Base-by-base conservation (phyloP, 2,329 filamentous ascomycete genomes). In the Ophiostoma ips region DNA sequence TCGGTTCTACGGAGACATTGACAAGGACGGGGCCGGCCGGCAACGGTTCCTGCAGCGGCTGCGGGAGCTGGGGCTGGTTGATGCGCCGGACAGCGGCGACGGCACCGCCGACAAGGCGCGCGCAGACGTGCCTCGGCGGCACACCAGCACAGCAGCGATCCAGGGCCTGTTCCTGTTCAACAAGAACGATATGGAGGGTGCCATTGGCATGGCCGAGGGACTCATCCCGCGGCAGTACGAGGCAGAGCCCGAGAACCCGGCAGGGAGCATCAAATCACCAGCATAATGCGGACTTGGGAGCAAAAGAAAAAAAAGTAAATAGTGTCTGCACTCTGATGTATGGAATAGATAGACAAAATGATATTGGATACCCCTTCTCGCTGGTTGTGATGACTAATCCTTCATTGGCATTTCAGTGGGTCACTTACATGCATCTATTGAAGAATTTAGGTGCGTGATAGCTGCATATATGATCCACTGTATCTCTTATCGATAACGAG, bases 111-210 rank as follows among this genome's bases (percentile, higher is more conserved):
- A 10, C 15, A 28, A 40, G 16, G 5, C 11, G 7, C 21, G 35
- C 1, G 40, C 13, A 3, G 28, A 33, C 35, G 62, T 68, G 3
- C 71, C 67, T 5, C 65, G 68, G 37, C 70, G 71, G 44, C 69
- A 69, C 52, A 85, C 87, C 15, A 96, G 89, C 63, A 89, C 90
- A 5, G 92, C 92, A 28, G 87, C 88, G 19, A 79, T 98, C 30
- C 92, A 98, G 66, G 92, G 92, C 0, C 67, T 98, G 41, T 98
- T 98, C 65, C 65, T 96, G 63, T 94, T 94, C 64, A 94, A 96
- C 67, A 98, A 98, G 68, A 84, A 83, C 55, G 77, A 94, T 58
- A 84, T 89, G 71, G 75, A 88, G 57, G 88, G 90, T 2, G 90
- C 90, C 13, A 89, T 96, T 56, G 68, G 71, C 15, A 88, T 85